Base-by-base conservation (phyloP, 495 filamentous ascomycete genomes). In the Letharia columbiana region DNA sequence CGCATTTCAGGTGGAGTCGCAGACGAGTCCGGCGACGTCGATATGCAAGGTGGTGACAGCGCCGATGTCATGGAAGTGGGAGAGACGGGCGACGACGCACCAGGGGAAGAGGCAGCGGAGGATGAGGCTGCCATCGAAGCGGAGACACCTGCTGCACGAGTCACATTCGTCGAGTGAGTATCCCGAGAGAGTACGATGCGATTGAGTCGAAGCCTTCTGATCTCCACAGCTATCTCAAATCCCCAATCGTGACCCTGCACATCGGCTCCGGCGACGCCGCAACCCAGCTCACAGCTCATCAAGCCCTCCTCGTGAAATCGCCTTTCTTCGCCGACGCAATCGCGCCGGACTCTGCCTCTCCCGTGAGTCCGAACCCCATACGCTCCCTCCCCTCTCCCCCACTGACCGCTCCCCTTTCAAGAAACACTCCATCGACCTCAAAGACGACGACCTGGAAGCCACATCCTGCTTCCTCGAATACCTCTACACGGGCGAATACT, bases 401-500 rank as follows among this genome's bases (percentile, higher is more conserved):
- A 9, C 45, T 47, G 7, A 54, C 50, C n/a, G 17, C 9, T 17
- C 17, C 54, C 54, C 54, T 10, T 10, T 20, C 4, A 18, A 57
- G 54, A 77, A 84, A 74, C 86, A 85, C 63, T 79, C 83, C 61
- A 86, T 96, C 69, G 76, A 87, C 47, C 87, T 96, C 44, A 73
- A 81, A 0, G 78, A 81, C 68, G 88, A 91, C 67, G 83, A 93
- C 70, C 76, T 94, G 39, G 89, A 92, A 67, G 90, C 92, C 44
- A 87, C 92, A 65, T 86, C 90, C 42, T 92, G 86, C 77, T 91
- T 96, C 72, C 84, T 98, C 70, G 89, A 96, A 78, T 98, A 88
- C 77, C 85, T 95, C 41, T 98, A 98, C 77, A 96, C 90, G 2
- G 85, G 84, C 74, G 90, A 98, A 74, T 96, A 96, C 81, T 91